Evolutionary conservation across 179 eudicot species (phyloP), one percentile per base, ranked within the genome.

Genomic region (Spinacia oleracea): DNA sequence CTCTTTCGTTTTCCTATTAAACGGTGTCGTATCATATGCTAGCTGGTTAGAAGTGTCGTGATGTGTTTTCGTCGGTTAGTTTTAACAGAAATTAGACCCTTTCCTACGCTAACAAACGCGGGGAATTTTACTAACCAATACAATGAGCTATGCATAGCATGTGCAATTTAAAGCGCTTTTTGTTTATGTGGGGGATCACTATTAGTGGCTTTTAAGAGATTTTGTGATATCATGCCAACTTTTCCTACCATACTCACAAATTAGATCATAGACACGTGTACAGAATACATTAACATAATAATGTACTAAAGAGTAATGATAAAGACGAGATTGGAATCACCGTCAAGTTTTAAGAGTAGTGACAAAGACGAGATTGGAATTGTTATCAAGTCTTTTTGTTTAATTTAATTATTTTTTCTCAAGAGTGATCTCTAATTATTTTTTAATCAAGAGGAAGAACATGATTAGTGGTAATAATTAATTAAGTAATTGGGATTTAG

Each of bases 81-180:
- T 12, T 51, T 4, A 14, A 51, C 56, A 51, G 21, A 23, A 9
- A n/a, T 1, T 23, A 23, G 10, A n/a, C 9, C 29, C 29, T 58
- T 56, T 58, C 6, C 9, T 48, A 45, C 31, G 59, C n/a, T 77
- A 66, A 48, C 25, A 77, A 77, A 76, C 66, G 80, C 66, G 80
- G 80, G 67, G 38, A 67, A n/a, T n/a, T 14, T 51, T 32, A 23
- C 1, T 27, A 40, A 32, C 29, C 34, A 55, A 62, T 8, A 11
- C n/a, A 10, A 11, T 11, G 18, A 38, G 40, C 40, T 48, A n/a
- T 11, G 53, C 56, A 62, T 48, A 32, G 64, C 64, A 65, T 76
- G 72, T 76, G 79, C 72, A 45, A 43, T 27, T 64, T 25, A 45
- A 46, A 43, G 62, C 20, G 48, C 25, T 8, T 64, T 58, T 64